Conservation (phyloP, 192 early-diverging fungal genomes). For the Lunasporangiospora selenospora region DNA sequence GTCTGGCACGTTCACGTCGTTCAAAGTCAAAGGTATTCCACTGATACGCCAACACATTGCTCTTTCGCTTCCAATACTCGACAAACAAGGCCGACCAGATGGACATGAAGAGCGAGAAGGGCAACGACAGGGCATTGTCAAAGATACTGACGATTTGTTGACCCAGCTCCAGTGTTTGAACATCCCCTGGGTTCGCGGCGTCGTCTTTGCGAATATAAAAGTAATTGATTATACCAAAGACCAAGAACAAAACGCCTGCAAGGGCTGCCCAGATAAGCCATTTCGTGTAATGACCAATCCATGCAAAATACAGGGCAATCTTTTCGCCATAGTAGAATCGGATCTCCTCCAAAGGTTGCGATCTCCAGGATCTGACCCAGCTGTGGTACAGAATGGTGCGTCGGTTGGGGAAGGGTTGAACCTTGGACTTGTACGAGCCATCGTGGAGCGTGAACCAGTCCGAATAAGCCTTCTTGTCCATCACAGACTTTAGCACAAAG, state of each 20-base stretch:
- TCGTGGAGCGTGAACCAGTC: conserved; percentile 65
- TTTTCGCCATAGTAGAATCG: conserved; percentile 75
- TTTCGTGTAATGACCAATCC: conserved; percentile 69
- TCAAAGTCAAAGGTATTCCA: conserved; percentile 67
- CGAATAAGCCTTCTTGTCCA: conserved; percentile 49
- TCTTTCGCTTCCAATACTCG: conserved; percentile 68
- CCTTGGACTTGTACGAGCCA: conserved; percentile 52
- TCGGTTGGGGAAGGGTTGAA: conserved; percentile 38
- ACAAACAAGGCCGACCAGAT: conserved; percentile 68
- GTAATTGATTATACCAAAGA: conserved; percentile 55
- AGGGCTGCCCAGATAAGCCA: conserved; percentile 61
- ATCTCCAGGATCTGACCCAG: conserved; percentile 50
- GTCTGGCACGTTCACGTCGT: conserved; percentile 57
- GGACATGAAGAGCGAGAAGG: conserved; percentile 66
- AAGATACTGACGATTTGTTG: conserved; percentile 38
- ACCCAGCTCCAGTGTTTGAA: too few relatives aligned
- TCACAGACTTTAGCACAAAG: conserved; percentile 52
- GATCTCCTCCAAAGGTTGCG: conserved; percentile 56
- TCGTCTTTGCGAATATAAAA: neutral
- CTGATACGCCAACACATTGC: conserved; percentile 50
- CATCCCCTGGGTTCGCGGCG: neutral
- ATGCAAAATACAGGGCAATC: conserved; percentile 73
- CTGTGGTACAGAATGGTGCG: conserved; percentile 49
- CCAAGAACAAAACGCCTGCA: conserved; percentile 56
- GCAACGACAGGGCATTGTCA: conserved; percentile 64